Conservation (phyloP, 192 early-diverging fungal genomes). For the Coemansia sp. region DNA sequence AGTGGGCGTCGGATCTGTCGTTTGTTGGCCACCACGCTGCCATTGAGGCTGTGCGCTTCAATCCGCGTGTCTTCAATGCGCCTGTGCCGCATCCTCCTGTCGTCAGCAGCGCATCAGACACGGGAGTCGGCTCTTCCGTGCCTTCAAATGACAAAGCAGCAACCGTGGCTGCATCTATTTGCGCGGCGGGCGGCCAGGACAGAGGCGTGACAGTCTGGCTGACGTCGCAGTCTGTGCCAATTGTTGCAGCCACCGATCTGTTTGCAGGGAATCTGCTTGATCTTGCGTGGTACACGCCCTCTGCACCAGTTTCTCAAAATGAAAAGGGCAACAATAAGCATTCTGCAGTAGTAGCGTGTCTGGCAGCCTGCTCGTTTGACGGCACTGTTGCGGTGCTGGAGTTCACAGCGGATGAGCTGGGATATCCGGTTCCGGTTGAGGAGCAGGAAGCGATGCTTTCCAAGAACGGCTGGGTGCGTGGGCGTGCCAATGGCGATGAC, state of each 20-base stretch:
- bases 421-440: slow-evolving; percentile 59
- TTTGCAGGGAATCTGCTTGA: slow-evolving; percentile 88
- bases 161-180: slow-evolving; percentile 58
- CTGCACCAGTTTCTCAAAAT: slow-evolving; percentile 50
- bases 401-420: slow-evolving; percentile 71
- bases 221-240: slow-evolving; percentile 69
- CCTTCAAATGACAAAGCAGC: not conserved
- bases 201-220: slow-evolving; percentile 85
- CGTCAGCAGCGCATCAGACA: not conserved
- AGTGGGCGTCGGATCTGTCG: slow-evolving; percentile 76
- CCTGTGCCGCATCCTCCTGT: not conserved
- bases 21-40: slow-evolving; percentile 88
- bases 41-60: slow-evolving; percentile 89
- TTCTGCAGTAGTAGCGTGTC: slow-evolving; percentile 20
- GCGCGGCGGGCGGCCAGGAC: slow-evolving; percentile 91
- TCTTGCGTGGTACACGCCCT: slow-evolving; percentile 70
- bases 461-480: slow-evolving; percentile 25
- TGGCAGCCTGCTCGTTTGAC: slow-evolving; percentile 90
- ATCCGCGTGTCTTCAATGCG: slow-evolving; percentile 70
- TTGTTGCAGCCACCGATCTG: slow-evolving; percentile 69
- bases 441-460: slow-evolving; percentile 63
- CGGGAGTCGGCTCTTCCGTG: too few species aligned
- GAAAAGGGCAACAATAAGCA: not conserved
- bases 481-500: not conserved
- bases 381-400: slow-evolving; percentile 78